phyloP scores from a whole-genome alignment of 768 basidiomycete species.

The Leccinum incarnatum region DNA sequence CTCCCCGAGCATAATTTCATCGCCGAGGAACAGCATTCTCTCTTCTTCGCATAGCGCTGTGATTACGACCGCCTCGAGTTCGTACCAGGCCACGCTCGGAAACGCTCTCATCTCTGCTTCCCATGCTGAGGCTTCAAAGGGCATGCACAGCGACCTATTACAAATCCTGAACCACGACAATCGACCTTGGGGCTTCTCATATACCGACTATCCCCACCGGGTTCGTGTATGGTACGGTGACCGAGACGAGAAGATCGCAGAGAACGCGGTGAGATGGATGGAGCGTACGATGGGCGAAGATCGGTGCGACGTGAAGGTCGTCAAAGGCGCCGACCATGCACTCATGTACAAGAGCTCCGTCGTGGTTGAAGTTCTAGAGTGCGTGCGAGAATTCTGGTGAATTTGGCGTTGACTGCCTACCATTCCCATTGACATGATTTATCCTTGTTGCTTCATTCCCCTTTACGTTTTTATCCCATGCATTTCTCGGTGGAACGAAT shows the following conservation, averaged over 20 bases:
- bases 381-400: slow-evolving; percentile 57
- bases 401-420: not conserved
- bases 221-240: slow-evolving; percentile 93
- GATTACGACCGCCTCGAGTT: slow-evolving; percentile 24
- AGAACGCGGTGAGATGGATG: slow-evolving; percentile 91
- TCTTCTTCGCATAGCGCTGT: slow-evolving; percentile 26
- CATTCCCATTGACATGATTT: slow-evolving; percentile 6
- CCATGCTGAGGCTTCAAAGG: slow-evolving; percentile 90
- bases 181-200: slow-evolving; percentile 88
- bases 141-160: slow-evolving; percentile 86
- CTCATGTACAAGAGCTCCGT: slow-evolving; percentile 91
- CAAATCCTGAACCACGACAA: slow-evolving; percentile 91
- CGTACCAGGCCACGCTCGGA: slow-evolving; percentile 68
- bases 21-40: slow-evolving; percentile 47
- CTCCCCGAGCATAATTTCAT: slow-evolving; percentile 51
- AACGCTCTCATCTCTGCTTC: slow-evolving; percentile 92
- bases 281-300: slow-evolving; percentile 77
- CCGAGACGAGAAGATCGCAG: slow-evolving; percentile 89
- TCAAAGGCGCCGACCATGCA: slow-evolving; percentile 87
- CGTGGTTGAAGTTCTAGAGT: slow-evolving; percentile 82
- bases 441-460: slow-evolving; percentile 19
- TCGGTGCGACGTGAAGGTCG: slow-evolving; percentile 74
- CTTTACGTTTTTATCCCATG: slow-evolving; percentile 9
- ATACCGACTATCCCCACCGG: slow-evolving; percentile 69
- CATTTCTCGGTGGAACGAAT: slow-evolving; percentile 17